Evolutionary conservation across 108 stramenopile species (phyloP), one percentile per base, ranked within the genome.

Genomic region (Cyclotella sp.): DNA sequence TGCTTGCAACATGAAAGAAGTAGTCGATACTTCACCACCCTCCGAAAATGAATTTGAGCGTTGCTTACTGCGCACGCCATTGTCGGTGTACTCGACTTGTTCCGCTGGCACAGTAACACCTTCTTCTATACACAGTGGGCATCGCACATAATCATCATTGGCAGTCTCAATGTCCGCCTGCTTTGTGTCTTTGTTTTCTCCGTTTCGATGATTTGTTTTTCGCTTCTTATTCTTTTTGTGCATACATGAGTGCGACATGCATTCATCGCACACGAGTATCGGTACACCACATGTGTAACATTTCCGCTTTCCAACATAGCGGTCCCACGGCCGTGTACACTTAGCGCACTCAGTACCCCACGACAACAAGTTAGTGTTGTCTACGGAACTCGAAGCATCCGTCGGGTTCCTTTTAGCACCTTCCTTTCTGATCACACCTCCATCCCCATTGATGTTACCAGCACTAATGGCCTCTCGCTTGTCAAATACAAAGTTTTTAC

Each of bases 281-380:
- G 97, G 97, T 14, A 96, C 95, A 24, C 95, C 95, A 70, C 97
- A 97, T 0, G 89, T 93, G 30, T 58, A 78, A 58, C 97, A 97
- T 70, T 96, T 95, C 44, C 91, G 86, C 76, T 97, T 97, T 26
- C 97, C 97, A 34, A 96, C 71, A 67, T 97, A 97, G 58, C 94
- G 68, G 88, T 97, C 94, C 97, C 97, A 97, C 40, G 86, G 85
- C 53, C 67, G 63, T 2, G 70, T 65, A 72, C 96, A 95, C 21
- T 82, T 84, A 21, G 89, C 78, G 54, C 76, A 79, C 45, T 84
- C 83, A 2, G 83, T 64, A n/a, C 82, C 82, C 82, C 82, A 73
- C 34, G 53, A 70, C 53, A 83, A 40, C 42, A 70, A 40, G 40
- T 78, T 62, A 49, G 79, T 46, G 22, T 29, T 41, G 62, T 15